Base-by-base conservation (phyloP, 495 filamentous ascomycete species). In the Penicillium soppii region DNA sequence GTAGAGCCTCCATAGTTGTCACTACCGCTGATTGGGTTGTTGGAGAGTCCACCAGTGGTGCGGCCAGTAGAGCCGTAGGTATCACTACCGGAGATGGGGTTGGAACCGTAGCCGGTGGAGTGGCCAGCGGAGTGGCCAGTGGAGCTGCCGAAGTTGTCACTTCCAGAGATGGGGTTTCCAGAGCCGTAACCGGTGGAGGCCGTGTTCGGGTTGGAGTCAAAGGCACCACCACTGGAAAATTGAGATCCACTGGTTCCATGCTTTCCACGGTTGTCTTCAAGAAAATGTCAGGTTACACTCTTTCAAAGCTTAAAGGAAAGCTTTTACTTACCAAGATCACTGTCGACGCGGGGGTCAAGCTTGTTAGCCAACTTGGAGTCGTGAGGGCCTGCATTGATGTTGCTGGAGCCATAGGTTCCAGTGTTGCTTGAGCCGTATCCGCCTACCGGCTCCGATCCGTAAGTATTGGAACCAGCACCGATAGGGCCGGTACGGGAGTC, bases 321-420 rank as follows among this genome's bases (percentile, higher is more conserved):
- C n/a, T 16, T 15, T 43, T 13, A n/a, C 17, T 44, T 44, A 54
- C 63, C 58, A 2, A 48, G 52, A 23, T 71, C 70, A 8, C 54
- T 62, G 13, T 66, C 78, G 19, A 78, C 67, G 32, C 67, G 64
- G 35, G 81, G 74, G 47, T 82, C 80, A 8, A 68, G 25, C 39
- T 72, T 67, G 57, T 77, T 79, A 43, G 42, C 51, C 25, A 54
- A 35, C 15, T 53, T 53, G 13, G 63, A 48, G 8, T 55, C 56
- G 26, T 48, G 43, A n/a, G 36, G 19, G 17, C 57, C 54, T 30
- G 44, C 25, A 35, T 58, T 58, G 23, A 49, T 35, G 32, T 21
- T 43, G 23, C 22, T 39, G 7, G 56, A 51, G 12, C 44, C 53
- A 47, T 59, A 59, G 21, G 30, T 39, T 26, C 61, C 59, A 45